phyloP scores from a whole-genome alignment of 345 rosid species.

The Ceriops decandra region DNA sequence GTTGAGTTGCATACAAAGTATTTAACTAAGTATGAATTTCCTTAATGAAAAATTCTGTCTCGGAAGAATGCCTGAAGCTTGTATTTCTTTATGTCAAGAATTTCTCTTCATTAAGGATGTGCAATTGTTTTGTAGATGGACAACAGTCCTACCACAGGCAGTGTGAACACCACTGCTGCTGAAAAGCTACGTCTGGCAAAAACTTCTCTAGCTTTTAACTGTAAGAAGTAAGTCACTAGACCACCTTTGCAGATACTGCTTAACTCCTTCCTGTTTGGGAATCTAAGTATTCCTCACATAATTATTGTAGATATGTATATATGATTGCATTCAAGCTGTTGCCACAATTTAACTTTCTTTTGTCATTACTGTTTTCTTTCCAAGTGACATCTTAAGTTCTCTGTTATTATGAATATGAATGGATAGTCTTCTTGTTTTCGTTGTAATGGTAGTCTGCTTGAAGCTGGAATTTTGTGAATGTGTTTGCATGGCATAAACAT shows the following conservation, averaged over 20 bases:
- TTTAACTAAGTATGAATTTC: neutral
- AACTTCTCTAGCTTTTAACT: slow-evolving; percentile 87
- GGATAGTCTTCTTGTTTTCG: too few relatives aligned
- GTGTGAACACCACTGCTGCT: slow-evolving; percentile 66
- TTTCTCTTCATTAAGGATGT: slow-evolving; percentile 9
- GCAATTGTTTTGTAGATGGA: slow-evolving; percentile 62
- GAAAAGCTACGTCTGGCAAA: slow-evolving; percentile 92
- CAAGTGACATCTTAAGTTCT: too few relatives aligned
- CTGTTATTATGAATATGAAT: too few relatives aligned
- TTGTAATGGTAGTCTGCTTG: neutral
- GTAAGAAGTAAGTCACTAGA: slow-evolving; percentile 70
- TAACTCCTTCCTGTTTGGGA: neutral
- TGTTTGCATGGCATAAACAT: neutral
- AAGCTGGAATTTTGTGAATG: neutral
- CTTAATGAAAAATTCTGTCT: neutral
- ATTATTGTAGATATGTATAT: neutral
- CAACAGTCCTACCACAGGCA: slow-evolving; percentile 94
- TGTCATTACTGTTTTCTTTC: too few relatives aligned
- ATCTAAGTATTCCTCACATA: neutral
- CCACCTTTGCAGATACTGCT: neutral
- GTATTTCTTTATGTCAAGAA: neutral
- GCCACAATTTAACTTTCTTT: neutral
- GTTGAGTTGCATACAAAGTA: neutral
- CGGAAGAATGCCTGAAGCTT: slow-evolving; percentile 5
- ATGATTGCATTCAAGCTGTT: neutral